Conservation (phyloP, 192 early-diverging fungal species). For the Podochytrium sp. region DNA sequence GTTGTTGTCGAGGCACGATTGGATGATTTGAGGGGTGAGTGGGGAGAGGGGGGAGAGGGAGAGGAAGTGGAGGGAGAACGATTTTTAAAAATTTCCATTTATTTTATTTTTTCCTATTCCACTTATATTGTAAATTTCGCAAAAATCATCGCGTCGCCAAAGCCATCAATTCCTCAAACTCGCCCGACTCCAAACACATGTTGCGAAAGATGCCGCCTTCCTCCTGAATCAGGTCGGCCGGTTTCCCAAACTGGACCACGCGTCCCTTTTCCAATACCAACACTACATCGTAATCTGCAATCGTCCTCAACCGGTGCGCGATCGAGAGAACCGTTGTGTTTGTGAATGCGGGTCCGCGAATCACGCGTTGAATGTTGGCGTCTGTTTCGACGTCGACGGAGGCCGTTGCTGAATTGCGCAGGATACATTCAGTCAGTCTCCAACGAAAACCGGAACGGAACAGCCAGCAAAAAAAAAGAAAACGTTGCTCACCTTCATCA, state of each 20-base stretch:
- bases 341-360: slow-evolving; percentile 59
- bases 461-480: neutral
- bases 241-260: slow-evolving; percentile 70
- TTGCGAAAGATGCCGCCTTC: slow-evolving; percentile 43
- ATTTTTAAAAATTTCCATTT: too few relatives aligned
- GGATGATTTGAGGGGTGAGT: too few relatives aligned
- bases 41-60: too few relatives aligned
- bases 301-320: slow-evolving; percentile 75
- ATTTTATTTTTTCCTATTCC: too few relatives aligned
- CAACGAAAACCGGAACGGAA: neutral
- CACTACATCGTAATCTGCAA: slow-evolving; percentile 61
- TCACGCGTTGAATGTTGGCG: slow-evolving; percentile 79
- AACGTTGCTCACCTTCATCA: slow-evolving; percentile 34
- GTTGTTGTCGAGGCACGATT: too few relatives aligned
- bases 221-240: slow-evolving; percentile 56
- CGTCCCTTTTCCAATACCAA: slow-evolving; percentile 74
- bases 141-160: too few relatives aligned
- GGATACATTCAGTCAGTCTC: neutral
- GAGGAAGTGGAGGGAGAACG: neutral
- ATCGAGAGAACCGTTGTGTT: slow-evolving; percentile 70
- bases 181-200: slow-evolving; percentile 42
- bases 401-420: slow-evolving; percentile 64
- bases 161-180: slow-evolving; percentile 20
- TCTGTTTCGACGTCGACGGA: slow-evolving; percentile 87
- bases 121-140: too few relatives aligned